These are phyloP conservation scores for Plectosphaerella plurivora DNA, from an alignment of 2,329 filamentous ascomycete genomes.

Conservation along the genomic window DNA sequence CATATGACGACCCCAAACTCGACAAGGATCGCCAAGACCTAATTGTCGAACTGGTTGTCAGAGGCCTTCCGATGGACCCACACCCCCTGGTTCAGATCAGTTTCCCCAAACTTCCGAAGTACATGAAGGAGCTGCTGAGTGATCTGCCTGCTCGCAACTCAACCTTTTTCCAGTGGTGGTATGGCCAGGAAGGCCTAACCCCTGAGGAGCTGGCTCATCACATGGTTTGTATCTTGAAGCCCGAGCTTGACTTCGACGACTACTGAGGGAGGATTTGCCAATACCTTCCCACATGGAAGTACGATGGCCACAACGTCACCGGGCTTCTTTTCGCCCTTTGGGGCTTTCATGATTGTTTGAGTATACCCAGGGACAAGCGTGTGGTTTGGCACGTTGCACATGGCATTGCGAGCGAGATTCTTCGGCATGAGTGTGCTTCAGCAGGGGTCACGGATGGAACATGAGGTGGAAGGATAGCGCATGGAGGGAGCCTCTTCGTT, in stretches of 20 bases:
- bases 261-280: background rate
- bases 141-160: too few relatives aligned
- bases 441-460: too few relatives aligned
- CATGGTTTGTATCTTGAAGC: background rate
- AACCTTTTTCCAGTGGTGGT: background rate
- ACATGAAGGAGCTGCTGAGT: too few relatives aligned
- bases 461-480: too few relatives aligned
- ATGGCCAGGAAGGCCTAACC: background rate
- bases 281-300: too few relatives aligned
- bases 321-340: background rate
- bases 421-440: background rate
- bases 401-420: background rate
- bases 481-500: too few relatives aligned
- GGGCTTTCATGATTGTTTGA: background rate
- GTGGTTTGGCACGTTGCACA: background rate
- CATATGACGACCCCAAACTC: conserved; percentile 3
- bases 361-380: background rate
- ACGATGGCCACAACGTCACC: background rate
- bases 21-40: background rate
- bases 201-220: too few relatives aligned
- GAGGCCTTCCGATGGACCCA: too few relatives aligned
- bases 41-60: too few relatives aligned
- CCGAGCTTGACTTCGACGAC: background rate
- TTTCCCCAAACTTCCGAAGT: background rate
- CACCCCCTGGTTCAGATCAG: background rate